These are phyloP conservation scores for Mortierella sp. DNA, from an alignment of 371 early-diverging fungal genomes.

Conservation along the genomic window DNA sequence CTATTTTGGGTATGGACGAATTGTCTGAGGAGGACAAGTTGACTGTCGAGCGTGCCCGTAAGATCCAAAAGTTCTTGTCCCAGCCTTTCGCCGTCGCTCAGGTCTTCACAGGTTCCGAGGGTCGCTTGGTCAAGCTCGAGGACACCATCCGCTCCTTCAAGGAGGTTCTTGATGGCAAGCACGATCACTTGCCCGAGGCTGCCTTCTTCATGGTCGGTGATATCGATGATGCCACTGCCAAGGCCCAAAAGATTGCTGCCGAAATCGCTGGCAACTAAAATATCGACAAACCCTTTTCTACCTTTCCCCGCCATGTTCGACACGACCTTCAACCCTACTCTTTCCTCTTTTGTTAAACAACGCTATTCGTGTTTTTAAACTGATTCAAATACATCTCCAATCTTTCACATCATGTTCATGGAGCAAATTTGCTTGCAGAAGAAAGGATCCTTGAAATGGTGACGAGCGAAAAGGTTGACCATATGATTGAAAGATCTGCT, in stretches of 20 bases:
- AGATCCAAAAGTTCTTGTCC: conserved; percentile 97
- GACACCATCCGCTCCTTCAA: conserved; percentile 97
- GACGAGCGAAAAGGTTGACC: no score
- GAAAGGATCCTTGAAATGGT: no score
- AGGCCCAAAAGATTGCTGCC: conserved; percentile 90
- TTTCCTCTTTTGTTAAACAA: conserved; percentile 7
- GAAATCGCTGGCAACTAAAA: conserved; percentile 52
- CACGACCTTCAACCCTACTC: conserved; percentile 13
- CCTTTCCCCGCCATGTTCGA: conserved; percentile 8
- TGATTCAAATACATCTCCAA: no score
- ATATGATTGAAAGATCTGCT: no score
- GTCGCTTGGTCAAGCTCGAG: conserved; percentile 91
- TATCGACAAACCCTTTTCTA: not conserved
- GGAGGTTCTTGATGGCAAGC: conserved; percentile 97
- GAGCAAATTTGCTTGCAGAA: no score
- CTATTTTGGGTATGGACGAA: conserved; percentile 98
- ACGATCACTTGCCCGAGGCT: conserved; percentile 93
- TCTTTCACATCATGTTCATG: no score
- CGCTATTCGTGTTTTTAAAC: conserved; percentile 5
- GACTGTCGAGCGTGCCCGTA: conserved; percentile 95
- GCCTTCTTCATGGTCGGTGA: conserved; percentile 99
- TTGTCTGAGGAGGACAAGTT: conserved; percentile 98
- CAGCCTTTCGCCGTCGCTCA: conserved; percentile 98
- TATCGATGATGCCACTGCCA: conserved; percentile 93
- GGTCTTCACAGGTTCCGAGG: conserved; percentile 98